These are phyloP conservation scores for Penicillium flavigenum DNA, from an alignment of 495 filamentous ascomycete genomes.

Conservation along the genomic window DNA sequence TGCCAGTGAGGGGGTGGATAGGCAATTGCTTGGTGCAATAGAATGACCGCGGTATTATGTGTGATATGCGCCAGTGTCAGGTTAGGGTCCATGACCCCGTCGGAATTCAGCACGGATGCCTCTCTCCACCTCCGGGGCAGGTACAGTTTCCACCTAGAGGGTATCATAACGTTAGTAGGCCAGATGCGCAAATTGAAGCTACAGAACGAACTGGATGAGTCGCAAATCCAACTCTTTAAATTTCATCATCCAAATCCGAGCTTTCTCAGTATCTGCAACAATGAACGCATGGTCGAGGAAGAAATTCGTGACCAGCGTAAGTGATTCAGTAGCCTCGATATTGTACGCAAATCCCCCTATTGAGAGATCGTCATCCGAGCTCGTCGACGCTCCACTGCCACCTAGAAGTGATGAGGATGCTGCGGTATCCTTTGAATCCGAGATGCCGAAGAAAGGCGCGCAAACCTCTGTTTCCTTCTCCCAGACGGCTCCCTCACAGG, in stretches of 20 bases:
- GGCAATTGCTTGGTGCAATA: slow-evolving; percentile 46
- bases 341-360: too few species aligned
- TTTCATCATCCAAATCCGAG: slow-evolving; percentile 35
- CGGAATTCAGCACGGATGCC: slow-evolving; percentile 26
- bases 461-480: too few species aligned
- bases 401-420: too few species aligned
- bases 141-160: slow-evolving; percentile 41
- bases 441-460: too few species aligned
- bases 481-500: too few species aligned
- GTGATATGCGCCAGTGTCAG: slow-evolving; percentile 47
- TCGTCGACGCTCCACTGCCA: too few species aligned
- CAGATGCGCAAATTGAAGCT: not conserved
- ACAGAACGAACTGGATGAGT: slow-evolving; percentile 31
- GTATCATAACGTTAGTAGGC: not conserved
- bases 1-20: slow-evolving; percentile 25
- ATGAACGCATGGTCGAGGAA: too few species aligned
- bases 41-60: slow-evolving; percentile 47
- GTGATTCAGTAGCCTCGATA: too few species aligned
- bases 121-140: slow-evolving; percentile 41
- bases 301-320: too few species aligned
- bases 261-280: too few species aligned
- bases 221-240: slow-evolving; percentile 49
- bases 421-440: too few species aligned
- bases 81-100: slow-evolving; percentile 43
- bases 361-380: too few species aligned